phyloP scores from a whole-genome alignment of 768 basidiomycete genomes.

The Chalciporus chontae region DNA sequence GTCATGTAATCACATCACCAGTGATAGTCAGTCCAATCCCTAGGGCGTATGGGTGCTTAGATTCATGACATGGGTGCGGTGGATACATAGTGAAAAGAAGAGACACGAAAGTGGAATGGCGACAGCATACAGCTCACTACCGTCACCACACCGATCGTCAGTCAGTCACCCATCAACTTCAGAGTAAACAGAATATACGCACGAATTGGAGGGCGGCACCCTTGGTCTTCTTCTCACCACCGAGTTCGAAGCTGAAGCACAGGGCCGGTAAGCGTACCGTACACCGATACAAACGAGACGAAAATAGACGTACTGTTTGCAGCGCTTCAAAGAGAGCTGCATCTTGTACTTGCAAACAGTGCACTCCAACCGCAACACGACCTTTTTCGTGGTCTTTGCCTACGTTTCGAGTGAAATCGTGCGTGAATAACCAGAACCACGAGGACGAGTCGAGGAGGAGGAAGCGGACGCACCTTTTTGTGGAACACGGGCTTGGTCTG shows the following conservation, averaged over 20 bases:
- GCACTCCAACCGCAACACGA: slow-evolving; percentile 96
- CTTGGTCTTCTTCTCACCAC: slow-evolving; percentile 99
- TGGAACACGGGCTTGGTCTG: slow-evolving; percentile 99
- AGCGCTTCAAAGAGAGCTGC: slow-evolving; percentile 94
- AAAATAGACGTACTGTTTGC: slow-evolving; percentile 83
- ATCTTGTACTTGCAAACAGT: slow-evolving; percentile 98
- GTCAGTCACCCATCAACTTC: slow-evolving; percentile 2
- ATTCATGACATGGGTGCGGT: slow-evolving; percentile 27
- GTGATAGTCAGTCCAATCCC: neutral
- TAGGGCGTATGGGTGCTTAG: slow-evolving; percentile 1
- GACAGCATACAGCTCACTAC: slow-evolving; percentile 21
- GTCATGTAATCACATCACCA: too few relatives aligned
- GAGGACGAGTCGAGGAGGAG: too few relatives aligned
- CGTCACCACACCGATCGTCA: neutral
- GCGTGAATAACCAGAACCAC: too few relatives aligned
- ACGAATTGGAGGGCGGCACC: slow-evolving; percentile 94
- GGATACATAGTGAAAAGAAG: slow-evolving; percentile 23
- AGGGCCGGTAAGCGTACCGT: neutral
- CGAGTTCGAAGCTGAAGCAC: slow-evolving; percentile 84
- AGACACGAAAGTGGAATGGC: slow-evolving; percentile 13
- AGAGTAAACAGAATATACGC: slow-evolving; percentile 34
- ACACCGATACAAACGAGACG: neutral
- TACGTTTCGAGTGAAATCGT: slow-evolving; percentile 24
- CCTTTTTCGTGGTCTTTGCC: slow-evolving; percentile 99
- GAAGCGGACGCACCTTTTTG: slow-evolving; percentile 69